Conservation (phyloP, 2,329 filamentous ascomycete species). For the Botryotinia narcissicola region DNA sequence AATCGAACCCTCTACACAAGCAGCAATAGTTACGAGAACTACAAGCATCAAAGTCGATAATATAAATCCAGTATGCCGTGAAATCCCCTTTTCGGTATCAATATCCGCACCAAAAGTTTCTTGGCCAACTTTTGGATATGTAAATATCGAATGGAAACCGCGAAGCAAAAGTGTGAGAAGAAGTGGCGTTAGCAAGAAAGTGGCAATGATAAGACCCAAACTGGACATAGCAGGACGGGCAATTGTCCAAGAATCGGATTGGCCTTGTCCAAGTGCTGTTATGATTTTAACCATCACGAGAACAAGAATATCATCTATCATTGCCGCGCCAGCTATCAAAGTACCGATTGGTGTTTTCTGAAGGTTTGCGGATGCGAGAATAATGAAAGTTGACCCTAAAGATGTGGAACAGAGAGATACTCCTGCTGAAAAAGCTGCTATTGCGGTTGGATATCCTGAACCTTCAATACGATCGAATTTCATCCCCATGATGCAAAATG, state of each 20-base stretch:
- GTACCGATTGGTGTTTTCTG: slow-evolving; percentile 17
- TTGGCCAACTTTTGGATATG: not conserved
- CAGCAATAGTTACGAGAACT: slow-evolving; percentile 9
- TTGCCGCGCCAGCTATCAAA: slow-evolving; percentile 12
- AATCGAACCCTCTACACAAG: slow-evolving; percentile 12
- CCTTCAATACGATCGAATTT: not conserved
- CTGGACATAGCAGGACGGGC: slow-evolving; percentile 16
- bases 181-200: not conserved
- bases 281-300: slow-evolving; percentile 20
- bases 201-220: not conserved
- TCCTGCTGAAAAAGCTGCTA: slow-evolving; percentile 18
- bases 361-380: slow-evolving; percentile 16
- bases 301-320: slow-evolving; percentile 16
- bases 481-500: slow-evolving; percentile 5
- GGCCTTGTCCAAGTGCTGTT: slow-evolving; percentile 9
- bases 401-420: slow-evolving; percentile 18
- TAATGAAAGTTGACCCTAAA: slow-evolving; percentile 16
- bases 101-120: not conserved
- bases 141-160: not conserved
- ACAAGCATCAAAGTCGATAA: slow-evolving; percentile 4
- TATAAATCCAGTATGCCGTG: slow-evolving; percentile 6
- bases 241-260: slow-evolving; percentile 10
- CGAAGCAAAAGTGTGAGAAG: not conserved
- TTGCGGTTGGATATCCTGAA: slow-evolving; percentile 1
- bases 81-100: not conserved